These are phyloP conservation scores for Vigna angularis DNA, from an alignment of 306 rosid species.

Conservation along the genomic window DNA sequence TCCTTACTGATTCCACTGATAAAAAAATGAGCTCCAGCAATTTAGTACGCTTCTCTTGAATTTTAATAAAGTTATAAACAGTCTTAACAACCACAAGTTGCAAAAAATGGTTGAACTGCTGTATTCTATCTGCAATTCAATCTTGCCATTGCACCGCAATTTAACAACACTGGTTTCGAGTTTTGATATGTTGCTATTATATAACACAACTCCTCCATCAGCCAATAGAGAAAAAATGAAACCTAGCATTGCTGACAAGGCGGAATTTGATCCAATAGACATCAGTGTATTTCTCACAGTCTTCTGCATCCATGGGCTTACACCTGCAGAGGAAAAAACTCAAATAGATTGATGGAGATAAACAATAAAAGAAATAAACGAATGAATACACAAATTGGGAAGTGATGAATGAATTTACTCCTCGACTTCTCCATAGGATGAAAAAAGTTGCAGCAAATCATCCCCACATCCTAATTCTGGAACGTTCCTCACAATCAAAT, in stretches of 20 bases:
- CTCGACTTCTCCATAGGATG: constrained; percentile 80
- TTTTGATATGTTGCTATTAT: neutral
- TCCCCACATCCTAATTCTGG: constrained; percentile 89
- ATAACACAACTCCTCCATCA: neutral
- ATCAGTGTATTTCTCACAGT: constrained; percentile 85
- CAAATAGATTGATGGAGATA: neutral
- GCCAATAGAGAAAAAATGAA: neutral
- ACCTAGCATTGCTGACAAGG: constrained; percentile 82
- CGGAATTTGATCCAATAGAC: constrained; percentile 86
- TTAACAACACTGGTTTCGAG: neutral
- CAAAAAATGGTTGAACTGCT: neutral
- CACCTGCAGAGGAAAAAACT: constrained; percentile 52
- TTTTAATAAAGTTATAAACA: neutral
- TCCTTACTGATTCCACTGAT: neutral
- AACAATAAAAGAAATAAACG: neutral
- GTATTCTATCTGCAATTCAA: neutral
- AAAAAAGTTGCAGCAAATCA: constrained; percentile 70
- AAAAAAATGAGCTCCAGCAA: neutral
- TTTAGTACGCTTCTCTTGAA: neutral
- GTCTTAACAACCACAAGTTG: neutral
- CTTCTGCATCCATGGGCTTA: constrained; percentile 93
- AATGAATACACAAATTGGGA: neutral
- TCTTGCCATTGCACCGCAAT: neutral
- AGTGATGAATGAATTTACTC: constrained; percentile 56
- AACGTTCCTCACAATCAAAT: constrained; percentile 81